A percentile compares a stretch with the other conserved stretches of the same genome.
Conservation (phyloP, 2,329 filamentous ascomycete genomes). For the Nigrospora sphaerica region DNA sequence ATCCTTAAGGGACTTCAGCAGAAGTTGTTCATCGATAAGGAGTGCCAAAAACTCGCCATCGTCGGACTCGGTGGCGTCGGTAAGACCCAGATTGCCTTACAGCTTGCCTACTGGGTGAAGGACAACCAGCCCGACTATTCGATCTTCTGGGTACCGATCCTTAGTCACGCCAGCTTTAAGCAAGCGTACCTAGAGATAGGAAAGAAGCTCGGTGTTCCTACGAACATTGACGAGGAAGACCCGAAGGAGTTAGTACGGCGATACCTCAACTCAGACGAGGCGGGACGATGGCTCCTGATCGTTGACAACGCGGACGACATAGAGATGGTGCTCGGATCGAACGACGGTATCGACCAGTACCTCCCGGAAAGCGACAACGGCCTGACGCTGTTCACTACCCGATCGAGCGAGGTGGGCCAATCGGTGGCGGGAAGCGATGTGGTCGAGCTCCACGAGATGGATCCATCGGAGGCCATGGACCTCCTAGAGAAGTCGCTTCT, state of each 20-base stretch:
- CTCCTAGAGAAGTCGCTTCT: slow-evolving; percentile 18
- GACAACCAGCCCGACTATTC: slow-evolving; percentile 19
- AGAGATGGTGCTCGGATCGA: neutral
- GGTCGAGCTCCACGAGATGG: slow-evolving; percentile 21
- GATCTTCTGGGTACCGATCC: slow-evolving; percentile 31
- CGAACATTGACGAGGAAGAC: no score
- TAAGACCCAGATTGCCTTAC: slow-evolving; percentile 31
- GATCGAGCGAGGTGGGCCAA: slow-evolving; percentile 20
- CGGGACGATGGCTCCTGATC: slow-evolving; percentile 30
- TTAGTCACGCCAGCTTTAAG: slow-evolving; percentile 20
- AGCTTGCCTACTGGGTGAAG: slow-evolving; percentile 22
- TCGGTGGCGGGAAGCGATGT: slow-evolving; percentile 15
- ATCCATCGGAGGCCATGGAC: slow-evolving; percentile 12
- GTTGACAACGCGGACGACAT: slow-evolving; percentile 35
- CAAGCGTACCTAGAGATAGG: slow-evolving; percentile 27
- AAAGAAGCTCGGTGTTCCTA: slow-evolving; percentile 17
- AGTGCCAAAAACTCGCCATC: no score
- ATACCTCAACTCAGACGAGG: slow-evolving; percentile 16
- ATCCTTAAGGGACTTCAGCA: no score
- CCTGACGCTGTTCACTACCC: slow-evolving; percentile 27
- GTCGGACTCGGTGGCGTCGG: slow-evolving; percentile 26
- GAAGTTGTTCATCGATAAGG: no score
- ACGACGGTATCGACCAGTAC: neutral
- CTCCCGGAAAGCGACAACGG: slow-evolving; percentile 12
- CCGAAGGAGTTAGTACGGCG: no score